Conservation (phyloP, 2,329 filamentous ascomycete genomes). For the Epichloe aotearoae region DNA sequence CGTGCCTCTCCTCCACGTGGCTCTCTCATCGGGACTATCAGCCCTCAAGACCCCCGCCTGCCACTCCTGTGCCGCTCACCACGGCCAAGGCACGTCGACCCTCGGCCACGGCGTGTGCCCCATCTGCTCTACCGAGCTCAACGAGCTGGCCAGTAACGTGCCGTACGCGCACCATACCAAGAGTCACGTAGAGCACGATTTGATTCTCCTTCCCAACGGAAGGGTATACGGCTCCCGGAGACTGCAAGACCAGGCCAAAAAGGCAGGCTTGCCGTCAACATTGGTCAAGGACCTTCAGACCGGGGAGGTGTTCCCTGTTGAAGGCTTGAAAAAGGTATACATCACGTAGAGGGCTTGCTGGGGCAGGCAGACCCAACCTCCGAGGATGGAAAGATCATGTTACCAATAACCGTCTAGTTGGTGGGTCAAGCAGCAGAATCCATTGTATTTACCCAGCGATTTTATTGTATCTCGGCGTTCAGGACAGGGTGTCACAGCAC, state of each 20-base stretch:
- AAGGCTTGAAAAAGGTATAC: constrained; percentile 77
- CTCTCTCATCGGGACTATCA: constrained; percentile 79
- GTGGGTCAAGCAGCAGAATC: no score
- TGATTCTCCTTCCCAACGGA: constrained; percentile 76
- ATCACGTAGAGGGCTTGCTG: constrained; percentile 47
- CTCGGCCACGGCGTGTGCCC: constrained; percentile 72
- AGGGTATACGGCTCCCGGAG: constrained; percentile 69
- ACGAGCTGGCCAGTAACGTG: constrained; percentile 75
- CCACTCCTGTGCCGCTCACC: constrained; percentile 50
- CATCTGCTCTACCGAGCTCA: constrained; percentile 91
- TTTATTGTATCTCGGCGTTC: background rate
- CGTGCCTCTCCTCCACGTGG: constrained; percentile 76
- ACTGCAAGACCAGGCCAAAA: constrained; percentile 64
- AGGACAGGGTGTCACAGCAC: background rate
- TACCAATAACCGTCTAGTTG: background rate
- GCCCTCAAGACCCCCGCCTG: constrained; percentile 93
- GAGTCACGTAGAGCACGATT: constrained; percentile 79
- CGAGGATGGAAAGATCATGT: background rate
- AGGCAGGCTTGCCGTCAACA: constrained; percentile 54
- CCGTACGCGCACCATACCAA: constrained; percentile 94
- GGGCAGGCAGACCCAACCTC: no score
- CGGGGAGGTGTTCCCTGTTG: constrained; percentile 49
- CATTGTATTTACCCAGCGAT: background rate
- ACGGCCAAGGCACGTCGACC: constrained; percentile 18
- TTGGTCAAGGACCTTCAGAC: constrained; percentile 69